Conservation (phyloP, 495 filamentous ascomycete species). For the Coniosporium apollinis region DNA sequence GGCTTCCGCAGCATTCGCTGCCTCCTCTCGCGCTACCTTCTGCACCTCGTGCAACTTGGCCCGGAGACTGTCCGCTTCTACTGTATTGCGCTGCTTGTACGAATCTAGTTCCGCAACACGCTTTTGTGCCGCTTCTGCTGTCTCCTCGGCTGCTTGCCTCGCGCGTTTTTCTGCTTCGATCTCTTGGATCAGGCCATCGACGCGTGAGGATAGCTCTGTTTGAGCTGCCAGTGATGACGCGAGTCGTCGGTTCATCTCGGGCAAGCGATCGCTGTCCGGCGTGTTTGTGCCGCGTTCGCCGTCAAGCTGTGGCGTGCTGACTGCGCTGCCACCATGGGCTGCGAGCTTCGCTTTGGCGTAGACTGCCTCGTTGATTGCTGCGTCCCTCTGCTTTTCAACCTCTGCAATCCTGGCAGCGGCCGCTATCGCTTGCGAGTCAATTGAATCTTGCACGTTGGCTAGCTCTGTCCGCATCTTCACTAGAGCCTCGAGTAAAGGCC, state of each 20-base stretch:
- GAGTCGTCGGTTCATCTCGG: constrained; percentile 66
- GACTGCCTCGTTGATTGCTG: constrained; percentile 77
- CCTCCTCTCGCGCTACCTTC: constrained; percentile 59
- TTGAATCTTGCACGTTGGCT: constrained; percentile 63
- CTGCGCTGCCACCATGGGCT: constrained; percentile 56
- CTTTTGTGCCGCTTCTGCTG: constrained; percentile 62
- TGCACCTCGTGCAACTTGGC: constrained; percentile 67
- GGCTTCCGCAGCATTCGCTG: constrained; percentile 57
- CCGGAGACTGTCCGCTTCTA: constrained; percentile 70
- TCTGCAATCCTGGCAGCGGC: constrained; percentile 84
- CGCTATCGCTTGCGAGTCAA: constrained; percentile 67
- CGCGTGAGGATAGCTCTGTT: constrained; percentile 50
- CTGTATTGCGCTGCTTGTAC: constrained; percentile 62
- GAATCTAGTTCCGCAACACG: constrained; percentile 66
- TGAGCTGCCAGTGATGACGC: constrained; percentile 64
- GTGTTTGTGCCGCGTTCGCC: constrained; percentile 34
- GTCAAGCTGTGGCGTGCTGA: constrained; percentile 55
- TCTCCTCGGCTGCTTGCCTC: constrained; percentile 75
- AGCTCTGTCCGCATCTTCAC: constrained; percentile 78
- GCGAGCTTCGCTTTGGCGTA: constrained; percentile 90
- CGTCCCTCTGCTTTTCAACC: constrained; percentile 82
- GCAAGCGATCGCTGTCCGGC: constrained; percentile 43
- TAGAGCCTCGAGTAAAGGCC: constrained; percentile 81
- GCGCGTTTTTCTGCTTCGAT: constrained; percentile 65
- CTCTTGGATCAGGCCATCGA: constrained; percentile 50